These are phyloP conservation scores for Candida smagusa DNA, from an alignment of 1,139 yeast species.

Conservation along the genomic window DNA sequence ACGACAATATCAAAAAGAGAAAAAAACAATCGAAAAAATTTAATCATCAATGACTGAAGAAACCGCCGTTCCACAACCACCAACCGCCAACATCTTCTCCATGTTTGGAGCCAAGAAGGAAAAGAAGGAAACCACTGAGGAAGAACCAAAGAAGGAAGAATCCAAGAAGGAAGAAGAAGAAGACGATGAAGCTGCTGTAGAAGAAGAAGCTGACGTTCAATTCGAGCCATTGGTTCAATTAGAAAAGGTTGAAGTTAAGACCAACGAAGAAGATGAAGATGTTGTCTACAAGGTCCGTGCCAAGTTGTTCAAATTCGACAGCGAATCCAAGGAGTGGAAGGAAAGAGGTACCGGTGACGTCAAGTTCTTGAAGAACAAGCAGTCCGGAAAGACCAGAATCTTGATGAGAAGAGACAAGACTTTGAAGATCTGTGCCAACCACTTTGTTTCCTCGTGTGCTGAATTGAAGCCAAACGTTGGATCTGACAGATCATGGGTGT, in stretches of 20 bases:
- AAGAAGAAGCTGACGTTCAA: slow-evolving; percentile 91
- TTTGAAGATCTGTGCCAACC: slow-evolving; percentile 96
- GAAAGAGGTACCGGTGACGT: slow-evolving; percentile 99
- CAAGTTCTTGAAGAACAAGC: slow-evolving; percentile 87
- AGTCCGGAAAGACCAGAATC: slow-evolving; percentile 75
- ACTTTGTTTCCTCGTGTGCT: slow-evolving; percentile 82
- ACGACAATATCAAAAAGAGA: no score
- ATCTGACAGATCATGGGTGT: slow-evolving; percentile 97
- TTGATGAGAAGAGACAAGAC: slow-evolving; percentile 99
- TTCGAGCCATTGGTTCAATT: slow-evolving; percentile 94
- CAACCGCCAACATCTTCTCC: slow-evolving; percentile 77
- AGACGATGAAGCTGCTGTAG: slow-evolving; percentile 64
- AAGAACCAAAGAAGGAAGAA: slow-evolving; percentile 31
- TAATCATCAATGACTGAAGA: neutral
- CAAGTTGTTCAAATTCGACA: slow-evolving; percentile 86
- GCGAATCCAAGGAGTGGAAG: slow-evolving; percentile 91
- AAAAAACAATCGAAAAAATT: neutral
- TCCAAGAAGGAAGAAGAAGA: slow-evolving; percentile 31
- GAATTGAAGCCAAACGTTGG: slow-evolving; percentile 91
- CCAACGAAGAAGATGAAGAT: slow-evolving; percentile 95
- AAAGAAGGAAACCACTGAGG: slow-evolving; percentile 43
- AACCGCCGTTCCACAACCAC: slow-evolving; percentile 42
- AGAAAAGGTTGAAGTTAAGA: slow-evolving; percentile 94
- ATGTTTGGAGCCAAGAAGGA: slow-evolving; percentile 88
- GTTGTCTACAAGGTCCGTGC: slow-evolving; percentile 88